Base-by-base conservation (phyloP, 2,329 filamentous ascomycete species). In the Coccinonectria pachysandricola region DNA sequence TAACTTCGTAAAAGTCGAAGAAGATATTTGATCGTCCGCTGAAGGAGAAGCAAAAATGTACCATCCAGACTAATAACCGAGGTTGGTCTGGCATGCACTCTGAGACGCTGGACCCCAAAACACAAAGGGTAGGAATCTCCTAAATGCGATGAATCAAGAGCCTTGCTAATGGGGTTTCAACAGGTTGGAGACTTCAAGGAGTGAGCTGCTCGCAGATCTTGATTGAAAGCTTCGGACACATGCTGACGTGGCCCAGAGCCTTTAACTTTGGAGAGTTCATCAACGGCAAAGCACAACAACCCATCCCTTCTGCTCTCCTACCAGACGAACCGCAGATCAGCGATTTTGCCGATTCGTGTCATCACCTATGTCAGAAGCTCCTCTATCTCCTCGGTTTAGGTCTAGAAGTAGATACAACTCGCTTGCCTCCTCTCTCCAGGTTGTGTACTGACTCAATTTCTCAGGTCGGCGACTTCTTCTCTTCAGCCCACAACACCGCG, bases 41-140 rank as follows among this genome's bases (percentile, higher is more conserved):
- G 0, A 71, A 77, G 34, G 79, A 86, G 38, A 95, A 94, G 54
- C 60, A 75, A 34, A 59, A 63, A 46, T 93, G 78, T 48, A 71
- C 70, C 8, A 93, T 95, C 37, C 67, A 75, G 43, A 74, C 75
- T 15, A 67, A 91, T 61, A 96, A 96, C 49, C 73, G 76, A 21
- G 91, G 88, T 32, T 98, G 87, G 86, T 73, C 81, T 2, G 75
- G 75, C 10, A 87, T 93, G 80, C 80, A 88, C 46, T 74, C 75
- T 8, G 88, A 98, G 58, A 88, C 79, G 1, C 61, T 96, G 8
- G 88, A 96, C 50, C 85, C 87, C 3, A 74, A 76, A 41, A 75
- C 76, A 30, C 86, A 95, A 53, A 74, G 76, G 54, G 82, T 81
- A 64, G 46, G n/a, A n/a, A n/a, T n/a, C n/a, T n/a, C n/a, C n/a